A percentile compares a stretch with the other conserved stretches of the same genome.
Evolutionary conservation across 1,284 basidiomycete genomes (phyloP).

Genomic region (Pholiota adiposa): DNA sequence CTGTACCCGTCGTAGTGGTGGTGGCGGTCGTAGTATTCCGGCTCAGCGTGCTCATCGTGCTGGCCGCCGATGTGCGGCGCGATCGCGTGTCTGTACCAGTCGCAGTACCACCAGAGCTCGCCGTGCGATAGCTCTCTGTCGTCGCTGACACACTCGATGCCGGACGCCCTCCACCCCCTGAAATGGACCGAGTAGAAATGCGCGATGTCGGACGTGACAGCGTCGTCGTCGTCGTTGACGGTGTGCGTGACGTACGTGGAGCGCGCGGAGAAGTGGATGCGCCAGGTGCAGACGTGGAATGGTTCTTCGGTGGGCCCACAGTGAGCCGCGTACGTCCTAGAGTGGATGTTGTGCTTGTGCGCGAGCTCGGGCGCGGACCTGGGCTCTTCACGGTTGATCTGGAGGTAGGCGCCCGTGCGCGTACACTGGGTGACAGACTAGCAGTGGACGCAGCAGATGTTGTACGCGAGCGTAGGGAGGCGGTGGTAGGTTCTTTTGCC

Average conservation of each 20-base stretch:
- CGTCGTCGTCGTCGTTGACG: too few relatives aligned
- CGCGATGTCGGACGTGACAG: slow-evolving; percentile 48
- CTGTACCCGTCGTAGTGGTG: neutral
- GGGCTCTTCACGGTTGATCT: neutral
- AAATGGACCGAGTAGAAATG: slow-evolving; percentile 31
- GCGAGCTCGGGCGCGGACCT: slow-evolving; percentile 22
- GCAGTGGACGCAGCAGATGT: neutral
- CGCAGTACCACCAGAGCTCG: slow-evolving; percentile 31
- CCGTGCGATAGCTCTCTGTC: slow-evolving; percentile 63
- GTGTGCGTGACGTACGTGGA: neutral
- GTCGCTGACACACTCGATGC: slow-evolving; percentile 29
- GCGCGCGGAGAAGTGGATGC: neutral
- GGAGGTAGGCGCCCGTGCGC: neutral
- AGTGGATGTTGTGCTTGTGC: slow-evolving; percentile 23
- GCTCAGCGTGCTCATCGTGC: slow-evolving; percentile 26
- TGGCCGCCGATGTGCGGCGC: slow-evolving; percentile 33
- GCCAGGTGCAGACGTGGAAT: neutral
- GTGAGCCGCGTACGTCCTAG: slow-evolving; percentile 10
- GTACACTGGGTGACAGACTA: slow-evolving; percentile 5
- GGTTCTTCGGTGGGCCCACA: slow-evolving; percentile 9
- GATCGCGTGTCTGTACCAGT: slow-evolving; percentile 22
- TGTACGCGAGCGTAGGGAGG: neutral
- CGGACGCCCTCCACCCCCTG: slow-evolving; percentile 18
- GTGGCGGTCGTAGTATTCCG: neutral
- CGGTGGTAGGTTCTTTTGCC: neutral